phyloP scores from a whole-genome alignment of 176 grass and related monocot genomes.

The Canna indica region DNA sequence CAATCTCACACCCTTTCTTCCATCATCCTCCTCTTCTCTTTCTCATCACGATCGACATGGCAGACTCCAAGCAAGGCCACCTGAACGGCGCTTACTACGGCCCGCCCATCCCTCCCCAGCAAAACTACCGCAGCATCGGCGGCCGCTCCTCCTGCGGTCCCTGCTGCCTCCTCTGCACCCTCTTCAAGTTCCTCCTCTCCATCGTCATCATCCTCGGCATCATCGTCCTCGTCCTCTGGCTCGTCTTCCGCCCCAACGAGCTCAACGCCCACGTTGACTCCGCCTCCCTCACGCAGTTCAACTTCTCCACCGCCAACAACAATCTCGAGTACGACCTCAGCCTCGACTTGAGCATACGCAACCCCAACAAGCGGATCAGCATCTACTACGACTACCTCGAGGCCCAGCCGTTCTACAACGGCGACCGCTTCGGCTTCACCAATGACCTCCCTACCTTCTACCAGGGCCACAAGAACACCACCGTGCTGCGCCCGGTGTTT shows the following conservation, averaged over 20 bases:
- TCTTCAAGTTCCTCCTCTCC: slow-evolving; percentile 22
- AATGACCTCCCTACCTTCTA: background rate
- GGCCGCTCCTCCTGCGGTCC: background rate
- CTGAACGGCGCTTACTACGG: slow-evolving; percentile 23
- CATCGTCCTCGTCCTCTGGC: slow-evolving; percentile 18
- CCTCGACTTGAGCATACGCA: slow-evolving; percentile 20
- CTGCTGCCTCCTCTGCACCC: slow-evolving; percentile 12
- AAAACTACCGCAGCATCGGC: slow-evolving; percentile 12
- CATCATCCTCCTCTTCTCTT: background rate
- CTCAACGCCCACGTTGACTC: slow-evolving; percentile 6
- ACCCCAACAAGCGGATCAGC: slow-evolving; percentile 16
- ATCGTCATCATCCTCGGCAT: slow-evolving; percentile 16
- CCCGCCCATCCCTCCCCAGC: slow-evolving; percentile 13
- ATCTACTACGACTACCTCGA: slow-evolving; percentile 23
- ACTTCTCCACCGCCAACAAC: background rate
- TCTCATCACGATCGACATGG: background rate
- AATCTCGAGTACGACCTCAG: slow-evolving; percentile 9
- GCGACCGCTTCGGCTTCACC: background rate
- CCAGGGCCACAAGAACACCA: slow-evolving; percentile 41
- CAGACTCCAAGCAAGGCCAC: slow-evolving; percentile 10
- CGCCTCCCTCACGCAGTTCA: slow-evolving; percentile 16
- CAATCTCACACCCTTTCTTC: background rate
- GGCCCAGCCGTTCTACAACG: slow-evolving; percentile 2
- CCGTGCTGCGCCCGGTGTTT: slow-evolving; percentile 24
- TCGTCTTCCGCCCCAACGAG: slow-evolving; percentile 13